Evolutionary conservation across 768 basidiomycete genomes (phyloP).

Genomic region (button mushroom (Agaricus bisporus)): DNA sequence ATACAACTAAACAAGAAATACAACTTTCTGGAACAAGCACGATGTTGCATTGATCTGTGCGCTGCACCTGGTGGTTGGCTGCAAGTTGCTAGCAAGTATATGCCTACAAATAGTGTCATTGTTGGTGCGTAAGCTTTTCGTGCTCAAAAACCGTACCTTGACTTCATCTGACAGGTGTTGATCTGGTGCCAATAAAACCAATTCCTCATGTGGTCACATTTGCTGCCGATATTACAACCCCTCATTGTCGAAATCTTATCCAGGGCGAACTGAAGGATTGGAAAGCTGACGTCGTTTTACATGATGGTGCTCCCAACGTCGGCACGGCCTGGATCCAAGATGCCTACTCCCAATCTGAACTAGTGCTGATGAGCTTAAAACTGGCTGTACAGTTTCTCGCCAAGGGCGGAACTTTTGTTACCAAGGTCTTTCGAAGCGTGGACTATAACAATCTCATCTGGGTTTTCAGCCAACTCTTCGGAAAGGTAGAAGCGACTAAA

Average conservation of each 20-base stretch:
- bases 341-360: constrained; percentile 94
- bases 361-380: constrained; percentile 92
- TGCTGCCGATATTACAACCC: constrained; percentile 89
- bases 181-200: constrained; percentile 93
- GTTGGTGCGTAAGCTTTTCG: constrained; percentile 52
- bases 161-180: constrained; percentile 59
- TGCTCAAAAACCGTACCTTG: background rate
- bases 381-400: constrained; percentile 91
- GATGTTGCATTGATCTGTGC: constrained; percentile 96
- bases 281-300: constrained; percentile 97
- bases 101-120: constrained; percentile 89
- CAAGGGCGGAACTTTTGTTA: constrained; percentile 93
- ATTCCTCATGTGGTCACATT: constrained; percentile 92
- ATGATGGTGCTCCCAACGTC: constrained; percentile 99
- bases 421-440: constrained; percentile 96
- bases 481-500: constrained; percentile 96
- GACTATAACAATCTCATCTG: constrained; percentile 99
- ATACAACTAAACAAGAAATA: constrained; percentile 99
- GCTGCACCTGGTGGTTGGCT: constrained; percentile 99
- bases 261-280: constrained; percentile 91
- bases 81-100: constrained; percentile 96
- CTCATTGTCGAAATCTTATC: constrained; percentile 82
- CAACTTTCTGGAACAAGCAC: constrained; percentile 79
- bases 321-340: constrained; percentile 99
- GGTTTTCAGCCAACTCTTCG: constrained; percentile 97